Conservation (phyloP, 768 basidiomycete species). For the Hirschioporus abietinus region DNA sequence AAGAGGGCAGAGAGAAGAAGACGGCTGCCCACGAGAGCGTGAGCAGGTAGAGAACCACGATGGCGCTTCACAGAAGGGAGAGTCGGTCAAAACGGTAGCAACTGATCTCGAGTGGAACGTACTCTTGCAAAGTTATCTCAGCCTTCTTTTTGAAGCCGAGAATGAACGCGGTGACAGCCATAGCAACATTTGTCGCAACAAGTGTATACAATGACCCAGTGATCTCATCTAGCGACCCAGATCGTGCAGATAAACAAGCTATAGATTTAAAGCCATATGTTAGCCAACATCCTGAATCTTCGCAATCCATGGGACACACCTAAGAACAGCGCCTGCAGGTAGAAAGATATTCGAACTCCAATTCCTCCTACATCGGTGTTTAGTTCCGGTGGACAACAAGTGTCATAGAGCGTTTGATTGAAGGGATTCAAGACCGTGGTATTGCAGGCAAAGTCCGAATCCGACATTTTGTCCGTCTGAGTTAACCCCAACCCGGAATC, state of each 20-base stretch:
- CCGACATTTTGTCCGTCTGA: not conserved
- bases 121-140: conserved; percentile 11
- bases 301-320: not conserved
- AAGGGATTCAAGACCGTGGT: not conserved
- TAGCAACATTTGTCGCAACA: conserved; percentile 9
- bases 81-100: too few relatives aligned
- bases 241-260: conserved; percentile 9
- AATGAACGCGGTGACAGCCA: conserved; percentile 6
- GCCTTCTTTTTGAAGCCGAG: conserved; percentile 6
- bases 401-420: not conserved
- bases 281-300: not conserved
- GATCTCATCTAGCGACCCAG: conserved; percentile 7
- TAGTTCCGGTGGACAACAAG: not conserved
- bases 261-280: not conserved
- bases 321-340: conserved; percentile 9
- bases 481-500: not conserved
- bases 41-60: conserved; percentile 10
- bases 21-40: conserved; percentile 7
- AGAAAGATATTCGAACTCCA: conserved; percentile 13
- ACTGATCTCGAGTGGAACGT: too few relatives aligned
- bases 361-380: conserved; percentile 12
- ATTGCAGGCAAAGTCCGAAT: not conserved
- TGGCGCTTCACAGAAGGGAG: conserved; percentile 2
- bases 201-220: conserved; percentile 7
- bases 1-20: conserved; percentile 8